Evolutionary conservation across 768 basidiomycete species (phyloP).

Genomic region (Crepidotus variabilis): DNA sequence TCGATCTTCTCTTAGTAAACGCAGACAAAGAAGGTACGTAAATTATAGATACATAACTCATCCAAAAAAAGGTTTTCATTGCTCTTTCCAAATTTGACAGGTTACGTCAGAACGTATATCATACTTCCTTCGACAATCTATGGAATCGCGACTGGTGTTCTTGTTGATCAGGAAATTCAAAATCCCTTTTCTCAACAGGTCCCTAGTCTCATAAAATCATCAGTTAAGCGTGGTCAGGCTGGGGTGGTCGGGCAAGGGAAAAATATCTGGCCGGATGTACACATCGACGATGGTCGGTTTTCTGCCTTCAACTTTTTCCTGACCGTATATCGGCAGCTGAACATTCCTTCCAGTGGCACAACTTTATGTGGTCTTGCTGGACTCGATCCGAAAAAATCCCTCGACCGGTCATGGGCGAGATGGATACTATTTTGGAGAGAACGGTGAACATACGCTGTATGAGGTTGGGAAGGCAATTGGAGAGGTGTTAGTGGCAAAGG

Average conservation of each 20-base stretch:
- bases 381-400: slow-evolving; percentile 26
- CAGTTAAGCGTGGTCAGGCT: slow-evolving; percentile 39
- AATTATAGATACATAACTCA: neutral
- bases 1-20: slow-evolving; percentile 44
- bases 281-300: slow-evolving; percentile 46
- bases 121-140: slow-evolving; percentile 53
- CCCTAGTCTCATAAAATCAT: slow-evolving; percentile 36
- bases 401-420: slow-evolving; percentile 40
- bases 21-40: slow-evolving; percentile 43
- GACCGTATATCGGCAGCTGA: neutral
- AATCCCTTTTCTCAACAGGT: slow-evolving; percentile 50
- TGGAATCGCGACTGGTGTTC: slow-evolving; percentile 39
- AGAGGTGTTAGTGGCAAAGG: slow-evolving; percentile 32
- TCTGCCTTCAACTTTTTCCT: neutral
- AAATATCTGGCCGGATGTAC: slow-evolving; percentile 52
- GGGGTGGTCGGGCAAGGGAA: slow-evolving; percentile 51
- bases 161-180: slow-evolving; percentile 45
- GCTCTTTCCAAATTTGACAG: slow-evolving; percentile 23
- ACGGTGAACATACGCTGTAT: slow-evolving; percentile 39
- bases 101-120: slow-evolving; percentile 50
- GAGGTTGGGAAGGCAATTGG: slow-evolving; percentile 36
- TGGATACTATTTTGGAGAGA: slow-evolving; percentile 53
- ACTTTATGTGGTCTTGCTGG: slow-evolving; percentile 30
- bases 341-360: slow-evolving; percentile 1
- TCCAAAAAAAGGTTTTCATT: too few species aligned